Base-by-base conservation (phyloP, 345 rosid genomes). In the Lenwebbia sp. region DNA sequence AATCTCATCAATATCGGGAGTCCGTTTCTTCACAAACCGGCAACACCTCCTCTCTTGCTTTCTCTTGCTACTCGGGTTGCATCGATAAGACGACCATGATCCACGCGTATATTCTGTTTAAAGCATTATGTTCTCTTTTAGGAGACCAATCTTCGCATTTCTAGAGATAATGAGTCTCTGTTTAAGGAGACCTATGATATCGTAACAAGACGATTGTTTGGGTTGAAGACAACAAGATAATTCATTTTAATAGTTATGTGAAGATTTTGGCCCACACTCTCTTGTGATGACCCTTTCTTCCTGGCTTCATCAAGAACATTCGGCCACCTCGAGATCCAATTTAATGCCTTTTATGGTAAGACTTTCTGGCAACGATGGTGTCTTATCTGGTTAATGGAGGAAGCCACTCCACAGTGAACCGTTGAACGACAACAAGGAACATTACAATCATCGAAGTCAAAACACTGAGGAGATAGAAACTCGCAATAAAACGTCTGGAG, bases 51-150 rank as follows among this genome's bases (percentile, higher is more conserved):
- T 91, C 88, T 70, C 93, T 89, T 25, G 94, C 94, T 75, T 86
- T 88, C 37, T 87, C 90, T 88, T 92, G 94, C 96, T 93, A 92
- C 19, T 88, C 88, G 5, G 88, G 92, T 82, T 92, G 95, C 91
- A 91, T 92, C 76, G 91, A 84, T 49, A 92, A 84, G 37, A 92
- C 82, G 37, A 91, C 70, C 82, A 90, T 81, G 1, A 91, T 90
- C 96, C 95, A 91, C 4, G 92, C 37, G 30, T 3, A 28, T n/a
- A 60, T n/a, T 28, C 21, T 60, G 37, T 60, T 60, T 13, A 14
- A 60, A 13, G 37, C 37, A 28, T 28, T 28, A 60, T 6, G 3
- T 7, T 30, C 11, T 30, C 23, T 30, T 30, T 65, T 65, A 65
- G 10, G 76, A 62, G 75, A 60, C 21, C 21, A 14, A 60, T 28